phyloP scores from a whole-genome alignment of 352 stramenopile genomes.

The Phytopythium ostracodes region DNA sequence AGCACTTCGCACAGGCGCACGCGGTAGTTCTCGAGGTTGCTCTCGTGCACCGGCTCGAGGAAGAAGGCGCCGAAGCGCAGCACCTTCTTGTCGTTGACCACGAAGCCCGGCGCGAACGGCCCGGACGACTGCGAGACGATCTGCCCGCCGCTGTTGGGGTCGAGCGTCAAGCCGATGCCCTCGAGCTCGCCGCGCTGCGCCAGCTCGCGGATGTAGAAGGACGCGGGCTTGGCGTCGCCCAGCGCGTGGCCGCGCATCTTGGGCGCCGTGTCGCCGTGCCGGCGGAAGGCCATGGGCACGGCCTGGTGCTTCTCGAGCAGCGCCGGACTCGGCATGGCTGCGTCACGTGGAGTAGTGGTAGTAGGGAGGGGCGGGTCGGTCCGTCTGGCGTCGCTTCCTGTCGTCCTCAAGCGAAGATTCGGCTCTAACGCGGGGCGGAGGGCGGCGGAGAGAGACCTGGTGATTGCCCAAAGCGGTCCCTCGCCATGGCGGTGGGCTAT shows the following conservation, averaged over 20 bases:
- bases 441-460: no score
- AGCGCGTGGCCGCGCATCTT: conserved; percentile 61
- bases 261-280: conserved; percentile 67
- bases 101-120: conserved; percentile 65
- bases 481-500: no score
- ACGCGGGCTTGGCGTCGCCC: conserved; percentile 53
- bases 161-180: conserved; percentile 31
- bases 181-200: conserved; percentile 42
- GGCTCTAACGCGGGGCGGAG: not conserved
- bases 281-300: conserved; percentile 80
- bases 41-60: conserved; percentile 84
- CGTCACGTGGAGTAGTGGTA: conserved; percentile 4
- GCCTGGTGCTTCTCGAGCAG: conserved; percentile 69
- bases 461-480: not conserved
- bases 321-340: conserved; percentile 54
- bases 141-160: conserved; percentile 13
- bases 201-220: conserved; percentile 72
- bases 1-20: conserved; percentile 75
- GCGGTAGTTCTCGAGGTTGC: conserved; percentile 82
- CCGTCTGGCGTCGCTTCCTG: conserved; percentile 1
- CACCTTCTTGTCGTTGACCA: conserved; percentile 79
- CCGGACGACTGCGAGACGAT: conserved; percentile 30
- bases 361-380: no score
- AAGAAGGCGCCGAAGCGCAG: conserved; percentile 88
- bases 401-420: conserved; percentile 3